A percentile compares a stretch with the other conserved stretches of the same genome.
Evolutionary conservation across 495 filamentous ascomycete genomes (phyloP).

Genomic region (Talaromyces borbonicus): DNA sequence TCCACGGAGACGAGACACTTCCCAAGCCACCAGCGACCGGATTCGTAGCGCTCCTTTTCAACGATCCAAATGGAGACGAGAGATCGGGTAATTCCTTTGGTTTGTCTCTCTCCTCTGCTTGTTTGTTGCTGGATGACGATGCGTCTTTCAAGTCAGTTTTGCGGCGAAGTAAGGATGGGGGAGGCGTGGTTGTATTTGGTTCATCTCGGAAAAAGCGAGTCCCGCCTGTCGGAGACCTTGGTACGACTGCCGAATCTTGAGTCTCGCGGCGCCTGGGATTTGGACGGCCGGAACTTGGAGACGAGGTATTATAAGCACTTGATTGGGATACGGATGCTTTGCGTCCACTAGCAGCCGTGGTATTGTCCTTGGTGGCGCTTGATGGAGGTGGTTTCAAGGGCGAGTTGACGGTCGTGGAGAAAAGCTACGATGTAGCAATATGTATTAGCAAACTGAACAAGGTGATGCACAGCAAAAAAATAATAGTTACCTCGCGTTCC

Average conservation of each 20-base stretch:
- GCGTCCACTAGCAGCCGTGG: conserved; percentile 48
- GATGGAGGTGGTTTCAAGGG: conserved; percentile 76
- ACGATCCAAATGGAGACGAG: conserved; percentile 46
- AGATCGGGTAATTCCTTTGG: conserved; percentile 35
- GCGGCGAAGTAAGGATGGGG: conserved; percentile 59
- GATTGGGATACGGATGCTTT: conserved; percentile 67
- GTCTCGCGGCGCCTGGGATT: conserved; percentile 74
- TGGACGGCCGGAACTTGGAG: conserved; percentile 60
- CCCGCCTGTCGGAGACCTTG: conserved; percentile 45
- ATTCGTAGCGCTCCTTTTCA: conserved; percentile 65
- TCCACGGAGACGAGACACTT: conserved; percentile 62
- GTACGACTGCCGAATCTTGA: conserved; percentile 57
- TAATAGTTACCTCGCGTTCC: conserved; percentile 82
- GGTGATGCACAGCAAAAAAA: conserved; percentile 22
- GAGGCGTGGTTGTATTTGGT: conserved; percentile 46
- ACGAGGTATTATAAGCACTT: conserved; percentile 36
- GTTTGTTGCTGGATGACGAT: conserved; percentile 18
- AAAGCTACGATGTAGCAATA: conserved; percentile 44
- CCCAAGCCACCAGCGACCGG: conserved; percentile 39
- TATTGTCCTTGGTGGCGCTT: conserved; percentile 58
- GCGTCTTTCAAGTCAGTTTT: conserved; percentile 59
- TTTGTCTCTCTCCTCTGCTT: conserved; percentile 32
- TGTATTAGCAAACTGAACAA: conserved; percentile 3
- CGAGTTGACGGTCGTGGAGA: conserved; percentile 82
- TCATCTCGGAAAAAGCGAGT: conserved; percentile 52